Evolutionary conservation across 768 basidiomycete genomes (phyloP), one percentile per base, ranked within the genome.

Genomic region (Psilocybe sp.): DNA sequence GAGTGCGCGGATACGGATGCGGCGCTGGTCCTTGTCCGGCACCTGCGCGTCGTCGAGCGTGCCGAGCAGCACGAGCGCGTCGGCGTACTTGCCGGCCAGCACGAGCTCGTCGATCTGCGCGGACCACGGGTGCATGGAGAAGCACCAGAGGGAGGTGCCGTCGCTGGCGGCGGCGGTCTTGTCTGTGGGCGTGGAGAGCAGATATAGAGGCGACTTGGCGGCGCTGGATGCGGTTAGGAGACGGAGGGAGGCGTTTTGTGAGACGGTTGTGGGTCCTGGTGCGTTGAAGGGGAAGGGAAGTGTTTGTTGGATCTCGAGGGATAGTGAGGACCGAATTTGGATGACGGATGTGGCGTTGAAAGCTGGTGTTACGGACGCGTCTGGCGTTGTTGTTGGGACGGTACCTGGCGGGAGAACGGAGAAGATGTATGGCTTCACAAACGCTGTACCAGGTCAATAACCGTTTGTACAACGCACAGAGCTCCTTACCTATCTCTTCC

Each of bases 91-190:
- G 0, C 85, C 87, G 3, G 66, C 74, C 31, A 72, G 64, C 3
- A 94, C 82, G 15, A 96, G 76, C 59, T 95, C 91, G 54, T 96
- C 92, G 13, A 97, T 77, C 58, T 96, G 91, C 16, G 84, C 80
- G 5, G 80, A 76, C 86, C 92, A 89, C 0, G 85, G 69, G 55
- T 76, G 80, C 78, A 93, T 85, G 7, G 60, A 55, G 43, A 95
- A 71, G 28, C 75, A 73, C 92, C 92, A 96, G 53, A 98, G 73
- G 1, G 81, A 78, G 52, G 83, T 87, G 2, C 93, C 92, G 57
- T 93, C 86, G 1, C 76, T 66, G 5, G 81, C 64, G 2, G 85
- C 81, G 1, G 80, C 69, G 2, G 79, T 68, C 51, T 83, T 82
- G 54, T 96, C 94, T 2, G 74, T 79, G 0, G 92, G 91, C 0